Base-by-base conservation (phyloP, 2,329 filamentous ascomycete species). In the Coniochaeta sp. region DNA sequence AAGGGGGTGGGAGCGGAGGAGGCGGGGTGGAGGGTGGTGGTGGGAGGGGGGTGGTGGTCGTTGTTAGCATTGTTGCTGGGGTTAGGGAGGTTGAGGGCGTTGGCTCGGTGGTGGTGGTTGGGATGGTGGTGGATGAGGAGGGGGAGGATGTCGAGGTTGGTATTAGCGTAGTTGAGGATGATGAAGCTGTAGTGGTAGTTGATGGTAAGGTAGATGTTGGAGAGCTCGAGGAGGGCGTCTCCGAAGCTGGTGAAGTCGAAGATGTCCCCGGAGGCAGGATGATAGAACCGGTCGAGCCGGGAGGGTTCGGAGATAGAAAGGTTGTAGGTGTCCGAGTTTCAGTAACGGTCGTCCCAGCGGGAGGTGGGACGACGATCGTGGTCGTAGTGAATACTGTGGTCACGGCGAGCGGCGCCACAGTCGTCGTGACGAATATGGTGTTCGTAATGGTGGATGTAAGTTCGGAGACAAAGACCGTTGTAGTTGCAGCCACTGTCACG, bases 401-500 rank as follows among this genome's bases (percentile, higher is more conserved):
- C 9, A 52, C 56, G 1, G 55, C 51, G 1, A 42, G 54, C 13
- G 54, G 56, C 0, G 26, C 55, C 12, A 53, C 24, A 3, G 57
- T 58, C 8, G 53, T 42, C 7, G 57, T 55, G 0, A 57, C 54
- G 22, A 57, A 56, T 10, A 55, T 22, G n/a, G 53, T 55, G 3
- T 55, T 56, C 27, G 26, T 45, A 14, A 55, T 35, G n/a, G 50
- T 53, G 12, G 35, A 16, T 12, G 33, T 30, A 6, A 30, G 22
- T 16, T 49, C 52, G 3, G 52, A 48, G 16, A 47, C 48, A 14
- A 38, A 52, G 10, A 56, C 2, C 5, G 55, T 60, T 2, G 48
- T 52, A 3, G 52, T 55, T 4, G 51, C 42, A 16, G 50, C 49
- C 6, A 59, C 32, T 0, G 47, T 52, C n/a, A 31, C 13, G 8